These are phyloP conservation scores for Corrigiola litoralis DNA, from an alignment of 179 eudicot genomes.

Conservation along the genomic window DNA sequence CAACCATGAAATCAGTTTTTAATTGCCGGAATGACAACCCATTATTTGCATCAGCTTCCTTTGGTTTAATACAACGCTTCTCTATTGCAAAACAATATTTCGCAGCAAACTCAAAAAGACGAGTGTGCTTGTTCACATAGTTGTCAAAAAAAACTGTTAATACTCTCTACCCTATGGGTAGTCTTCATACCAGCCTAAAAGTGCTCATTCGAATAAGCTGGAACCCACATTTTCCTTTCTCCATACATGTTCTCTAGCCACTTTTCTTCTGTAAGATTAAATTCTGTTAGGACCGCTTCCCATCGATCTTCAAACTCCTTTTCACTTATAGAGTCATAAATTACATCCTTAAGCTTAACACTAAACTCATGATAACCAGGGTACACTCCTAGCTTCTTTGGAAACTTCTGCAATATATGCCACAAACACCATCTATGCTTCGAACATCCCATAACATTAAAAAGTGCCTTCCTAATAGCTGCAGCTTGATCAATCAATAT, in stretches of 20 bases:
- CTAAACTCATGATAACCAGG: background rate
- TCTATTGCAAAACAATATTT: background rate
- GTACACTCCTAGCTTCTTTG: background rate
- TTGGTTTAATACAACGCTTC: background rate
- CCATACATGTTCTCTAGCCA: background rate
- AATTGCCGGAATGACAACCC: background rate
- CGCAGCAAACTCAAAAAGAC: background rate
- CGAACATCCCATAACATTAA: conserved; percentile 11
- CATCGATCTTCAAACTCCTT: background rate
- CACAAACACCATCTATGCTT: conserved; percentile 26
- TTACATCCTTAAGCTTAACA: background rate
- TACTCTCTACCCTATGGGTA: background rate
- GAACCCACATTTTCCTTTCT: background rate
- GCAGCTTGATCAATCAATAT: conserved; percentile 22
- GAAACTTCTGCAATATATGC: conserved; percentile 1
- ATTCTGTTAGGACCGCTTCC: background rate
- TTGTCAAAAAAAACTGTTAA: background rate
- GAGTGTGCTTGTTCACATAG: background rate
- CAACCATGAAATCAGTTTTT: background rate
- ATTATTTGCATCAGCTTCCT: background rate
- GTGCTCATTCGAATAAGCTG: background rate
- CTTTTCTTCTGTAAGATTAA: background rate
- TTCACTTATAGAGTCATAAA: background rate
- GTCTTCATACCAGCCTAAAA: background rate
- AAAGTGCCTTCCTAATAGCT: conserved; percentile 20